Conservation (phyloP, 1,284 basidiomycete species). For the Coniferiporia weirii region DNA sequence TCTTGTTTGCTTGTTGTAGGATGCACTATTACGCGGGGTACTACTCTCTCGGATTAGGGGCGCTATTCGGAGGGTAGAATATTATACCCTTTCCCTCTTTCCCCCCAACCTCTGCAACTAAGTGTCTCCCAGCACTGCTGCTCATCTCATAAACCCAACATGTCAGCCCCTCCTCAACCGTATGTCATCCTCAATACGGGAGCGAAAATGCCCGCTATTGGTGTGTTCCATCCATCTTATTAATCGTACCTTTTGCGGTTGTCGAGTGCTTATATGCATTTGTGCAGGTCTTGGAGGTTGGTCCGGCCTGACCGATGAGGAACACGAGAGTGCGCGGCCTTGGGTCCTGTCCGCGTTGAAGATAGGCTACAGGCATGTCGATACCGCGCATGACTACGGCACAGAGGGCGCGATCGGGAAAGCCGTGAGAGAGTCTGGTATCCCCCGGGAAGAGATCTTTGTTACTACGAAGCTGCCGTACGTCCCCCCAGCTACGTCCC, state of each 20-base stretch:
- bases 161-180: constrained; percentile 12
- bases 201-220: constrained; percentile 20
- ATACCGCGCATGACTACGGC: constrained; percentile 24
- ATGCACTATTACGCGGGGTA: no score
- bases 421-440: constrained; percentile 32
- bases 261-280: not conserved
- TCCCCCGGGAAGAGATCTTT: constrained; percentile 35
- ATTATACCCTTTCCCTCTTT: not conserved
- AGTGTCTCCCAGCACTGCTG: not conserved
- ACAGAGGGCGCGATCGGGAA: constrained; percentile 36
- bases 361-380: constrained; percentile 25
- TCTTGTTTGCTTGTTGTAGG: no score
- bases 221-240: constrained; percentile 1
- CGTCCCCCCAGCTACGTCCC: constrained; percentile 19
- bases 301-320: constrained; percentile 19
- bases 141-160: not conserved
- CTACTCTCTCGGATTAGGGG: no score
- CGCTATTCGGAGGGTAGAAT: not conserved
- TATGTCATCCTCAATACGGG: constrained; percentile 20
- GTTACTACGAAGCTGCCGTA: constrained; percentile 38
- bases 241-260: not conserved
- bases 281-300: constrained; percentile 22
- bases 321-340: constrained; percentile 15
- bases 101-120: no score
- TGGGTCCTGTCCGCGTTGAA: constrained; percentile 22